A percentile compares a stretch with the other conserved stretches of the same genome.
Conservation (phyloP, 2,329 filamentous ascomycete species). For the Exophiala sideris region DNA sequence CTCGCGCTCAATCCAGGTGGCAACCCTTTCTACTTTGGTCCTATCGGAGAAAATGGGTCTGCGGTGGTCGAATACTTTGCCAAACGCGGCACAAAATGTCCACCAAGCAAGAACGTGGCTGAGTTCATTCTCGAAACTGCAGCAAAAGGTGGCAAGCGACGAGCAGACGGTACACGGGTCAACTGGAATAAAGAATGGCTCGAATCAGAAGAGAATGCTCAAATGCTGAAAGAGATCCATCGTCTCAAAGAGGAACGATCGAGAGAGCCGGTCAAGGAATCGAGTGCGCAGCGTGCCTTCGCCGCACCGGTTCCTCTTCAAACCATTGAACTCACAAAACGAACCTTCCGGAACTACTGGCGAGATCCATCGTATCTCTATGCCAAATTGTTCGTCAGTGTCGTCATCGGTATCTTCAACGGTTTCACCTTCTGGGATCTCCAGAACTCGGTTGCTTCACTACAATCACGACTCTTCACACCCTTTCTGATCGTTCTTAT, state of each 20-base stretch:
- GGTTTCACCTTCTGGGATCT: conserved; percentile 72
- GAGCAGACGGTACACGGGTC: conserved; percentile 53
- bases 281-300: conserved; percentile 51
- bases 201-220: conserved; percentile 59
- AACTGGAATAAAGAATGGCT: conserved; percentile 76
- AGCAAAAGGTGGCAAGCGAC: conserved; percentile 52
- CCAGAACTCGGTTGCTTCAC: conserved; percentile 61
- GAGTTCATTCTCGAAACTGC: conserved; percentile 66
- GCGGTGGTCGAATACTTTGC: conserved; percentile 67
- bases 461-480: conserved; percentile 77
- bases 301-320: conserved; percentile 64
- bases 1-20: conserved; percentile 66
- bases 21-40: conserved; percentile 71
- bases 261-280: conserved; percentile 30
- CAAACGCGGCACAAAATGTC: conserved; percentile 63
- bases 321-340: conserved; percentile 63
- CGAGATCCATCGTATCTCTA: conserved; percentile 73
- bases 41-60: conserved; percentile 64
- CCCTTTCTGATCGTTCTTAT: conserved; percentile 63
- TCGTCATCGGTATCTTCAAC: conserved; percentile 73
- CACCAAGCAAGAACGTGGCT: conserved; percentile 63
- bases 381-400: conserved; percentile 68
- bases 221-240: conserved; percentile 63
- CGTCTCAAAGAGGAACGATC: conserved; percentile 58
- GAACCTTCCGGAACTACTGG: conserved; percentile 72